A percentile compares a stretch with the other conserved stretches of the same genome.
Conservation (phyloP, 495 filamentous ascomycete genomes). For the Penicillium macrosclerotiorum region DNA sequence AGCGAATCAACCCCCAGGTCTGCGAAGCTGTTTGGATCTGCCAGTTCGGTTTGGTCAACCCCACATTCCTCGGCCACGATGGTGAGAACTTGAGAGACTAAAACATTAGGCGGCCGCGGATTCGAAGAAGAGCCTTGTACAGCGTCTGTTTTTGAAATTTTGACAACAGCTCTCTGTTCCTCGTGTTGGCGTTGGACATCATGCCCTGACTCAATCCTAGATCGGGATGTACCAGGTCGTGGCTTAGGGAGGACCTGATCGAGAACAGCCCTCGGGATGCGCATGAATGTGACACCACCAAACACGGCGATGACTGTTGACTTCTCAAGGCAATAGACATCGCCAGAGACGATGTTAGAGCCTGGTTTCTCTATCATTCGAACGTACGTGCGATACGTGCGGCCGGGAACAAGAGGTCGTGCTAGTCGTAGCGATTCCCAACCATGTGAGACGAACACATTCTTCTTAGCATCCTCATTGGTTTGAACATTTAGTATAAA, state of each 20-base stretch:
- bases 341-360: slow-evolving; percentile 31
- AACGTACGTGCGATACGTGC: slow-evolving; percentile 37
- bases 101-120: background rate
- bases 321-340: slow-evolving; percentile 36
- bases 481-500: slow-evolving; percentile 53
- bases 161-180: background rate
- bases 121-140: too few species aligned
- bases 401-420: slow-evolving; percentile 12
- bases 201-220: background rate
- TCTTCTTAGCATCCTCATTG: slow-evolving; percentile 40
- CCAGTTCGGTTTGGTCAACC: slow-evolving; percentile 25
- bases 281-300: slow-evolving; percentile 25
- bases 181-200: background rate
- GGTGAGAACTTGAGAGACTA: slow-evolving; percentile 3
- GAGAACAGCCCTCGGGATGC: slow-evolving; percentile 15
- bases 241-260: slow-evolving; percentile 15
- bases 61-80: slow-evolving; percentile 28
- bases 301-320: slow-evolving; percentile 31
- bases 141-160: background rate
- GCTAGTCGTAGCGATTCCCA: slow-evolving; percentile 38
- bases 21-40: slow-evolving; percentile 31
- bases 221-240: background rate
- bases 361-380: slow-evolving; percentile 31
- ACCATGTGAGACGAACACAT: slow-evolving; percentile 41
- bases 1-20: slow-evolving; percentile 53